phyloP scores from a whole-genome alignment of 352 stramenopile genomes.

The Globisporangium solare region DNA sequence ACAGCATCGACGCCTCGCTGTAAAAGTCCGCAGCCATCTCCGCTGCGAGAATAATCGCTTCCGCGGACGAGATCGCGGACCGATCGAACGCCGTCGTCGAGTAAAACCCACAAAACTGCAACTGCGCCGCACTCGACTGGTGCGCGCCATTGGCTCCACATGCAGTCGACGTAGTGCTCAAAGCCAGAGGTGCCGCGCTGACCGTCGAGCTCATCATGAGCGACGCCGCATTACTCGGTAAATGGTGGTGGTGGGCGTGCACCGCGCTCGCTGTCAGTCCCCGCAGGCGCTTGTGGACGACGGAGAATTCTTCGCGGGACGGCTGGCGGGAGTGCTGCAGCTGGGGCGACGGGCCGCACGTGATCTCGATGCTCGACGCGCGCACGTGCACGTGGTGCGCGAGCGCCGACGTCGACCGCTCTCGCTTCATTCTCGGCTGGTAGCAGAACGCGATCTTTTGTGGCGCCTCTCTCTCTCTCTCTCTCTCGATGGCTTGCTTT shows the following conservation, averaged over 20 bases:
- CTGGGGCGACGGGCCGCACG: conserved; percentile 4
- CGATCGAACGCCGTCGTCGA: conserved; percentile 34
- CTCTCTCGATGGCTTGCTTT: background rate
- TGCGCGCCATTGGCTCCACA: background rate
- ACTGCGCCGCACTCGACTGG: conserved; percentile 5
- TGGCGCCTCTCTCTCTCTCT: background rate
- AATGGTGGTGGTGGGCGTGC: background rate
- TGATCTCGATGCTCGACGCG: conserved; percentile 16
- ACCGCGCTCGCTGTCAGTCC: conserved; percentile 10
- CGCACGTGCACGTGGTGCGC: conserved; percentile 17
- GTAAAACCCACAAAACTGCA: conserved; percentile 27
- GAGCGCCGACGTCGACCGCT: conserved; percentile 29
- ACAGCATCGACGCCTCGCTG: conserved; percentile 57
- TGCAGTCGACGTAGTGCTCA: conserved; percentile 12
- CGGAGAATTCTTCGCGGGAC: conserved; percentile 21
- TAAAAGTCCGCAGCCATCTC: conserved; percentile 65
- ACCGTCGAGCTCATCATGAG: background rate
- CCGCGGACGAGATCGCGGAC: conserved; percentile 30
- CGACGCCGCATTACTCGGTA: background rate
- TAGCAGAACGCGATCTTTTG: no score
- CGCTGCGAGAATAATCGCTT: conserved; percentile 37
- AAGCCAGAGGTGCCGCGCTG: conserved; percentile 15
- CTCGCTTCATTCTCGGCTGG: conserved; percentile 37
- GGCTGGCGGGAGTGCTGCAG: conserved; percentile 10
- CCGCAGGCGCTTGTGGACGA: conserved; percentile 44